Percentiles rank a stretch among this genome's conserved stretches.
phyloP scores from a whole-genome alignment of 345 rosid genomes.

The Balakata baccata region DNA sequence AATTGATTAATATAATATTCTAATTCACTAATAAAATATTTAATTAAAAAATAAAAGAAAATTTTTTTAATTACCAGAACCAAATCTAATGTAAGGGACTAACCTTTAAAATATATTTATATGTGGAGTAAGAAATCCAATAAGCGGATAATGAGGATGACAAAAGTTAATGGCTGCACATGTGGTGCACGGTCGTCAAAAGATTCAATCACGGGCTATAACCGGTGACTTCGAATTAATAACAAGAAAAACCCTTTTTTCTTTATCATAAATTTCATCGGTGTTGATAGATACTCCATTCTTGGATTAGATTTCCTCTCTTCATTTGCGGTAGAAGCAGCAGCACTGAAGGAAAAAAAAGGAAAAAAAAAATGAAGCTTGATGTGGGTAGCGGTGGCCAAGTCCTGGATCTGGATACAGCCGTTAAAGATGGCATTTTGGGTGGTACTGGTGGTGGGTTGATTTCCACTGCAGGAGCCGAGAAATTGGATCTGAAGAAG shows the following conservation, averaged over 20 bases:
- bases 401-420: slow-evolving; percentile 63
- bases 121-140: no score
- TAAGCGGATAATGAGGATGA: slow-evolving; percentile 1
- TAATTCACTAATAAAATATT: no score
- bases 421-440: slow-evolving; percentile 66
- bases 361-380: slow-evolving; percentile 8
- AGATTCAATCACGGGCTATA: slow-evolving; percentile 21
- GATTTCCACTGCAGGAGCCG: slow-evolving; percentile 29
- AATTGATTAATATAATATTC: no score
- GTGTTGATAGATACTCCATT: no score
- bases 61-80: no score
- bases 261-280: neutral
- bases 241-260: no score
- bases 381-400: slow-evolving; percentile 51
- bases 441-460: slow-evolving; percentile 45
- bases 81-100: no score
- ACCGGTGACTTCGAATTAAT: neutral
- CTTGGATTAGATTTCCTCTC: no score
- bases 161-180: slow-evolving; percentile 29
- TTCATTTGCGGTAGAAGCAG: no score
- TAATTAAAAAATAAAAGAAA: no score
- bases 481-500: slow-evolving; percentile 63
- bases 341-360: neutral
- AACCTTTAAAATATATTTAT: no score
- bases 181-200: slow-evolving; percentile 32